Evolutionary conservation across 2,329 filamentous ascomycete genomes (phyloP).

Genomic region (Aspergillus hiratsukae): DNA sequence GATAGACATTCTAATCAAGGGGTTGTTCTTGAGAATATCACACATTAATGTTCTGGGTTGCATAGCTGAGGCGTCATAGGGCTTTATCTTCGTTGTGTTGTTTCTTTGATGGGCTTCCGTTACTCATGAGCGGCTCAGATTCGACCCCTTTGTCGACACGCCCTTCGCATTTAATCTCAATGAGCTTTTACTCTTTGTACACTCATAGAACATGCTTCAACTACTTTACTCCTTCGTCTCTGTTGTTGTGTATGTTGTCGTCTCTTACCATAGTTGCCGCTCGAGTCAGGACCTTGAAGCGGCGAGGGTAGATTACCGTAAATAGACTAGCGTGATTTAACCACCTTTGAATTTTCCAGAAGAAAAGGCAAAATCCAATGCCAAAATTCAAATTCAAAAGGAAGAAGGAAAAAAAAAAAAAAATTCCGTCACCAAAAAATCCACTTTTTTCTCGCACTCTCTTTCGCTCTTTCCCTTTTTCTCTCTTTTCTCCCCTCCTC

Average conservation of each 20-base stretch:
- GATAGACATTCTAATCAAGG: background rate
- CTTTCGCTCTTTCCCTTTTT: conserved; percentile 22
- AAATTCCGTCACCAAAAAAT: conserved; percentile 13
- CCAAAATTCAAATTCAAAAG: conserved; percentile 6
- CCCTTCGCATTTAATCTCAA: background rate
- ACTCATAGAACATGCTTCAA: background rate
- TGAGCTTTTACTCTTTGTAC: background rate
- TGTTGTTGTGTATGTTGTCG: background rate
- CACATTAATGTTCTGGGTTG: conserved; percentile 9
- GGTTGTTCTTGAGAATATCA: background rate
- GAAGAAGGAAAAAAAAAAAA: conserved; percentile 11
- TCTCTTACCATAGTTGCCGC: background rate
- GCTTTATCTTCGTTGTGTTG: conserved; percentile 1
- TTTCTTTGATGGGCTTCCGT: background rate
- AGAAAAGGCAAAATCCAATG: background rate
- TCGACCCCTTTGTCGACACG: background rate
- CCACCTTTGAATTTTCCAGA: conserved; percentile 1
- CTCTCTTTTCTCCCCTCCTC: conserved; percentile 19
- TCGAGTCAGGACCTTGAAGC: conserved; percentile 14
- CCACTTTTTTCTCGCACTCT: conserved; percentile 25
- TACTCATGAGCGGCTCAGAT: background rate
- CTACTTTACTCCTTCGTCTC: background rate
- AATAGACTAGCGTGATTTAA: conserved; percentile 18
- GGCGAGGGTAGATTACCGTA: conserved; percentile 9
- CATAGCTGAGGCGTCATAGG: conserved; percentile 29